A percentile compares a stretch with the other conserved stretches of the same genome.
These are phyloP conservation scores for Colletotrichum australisinense DNA, from an alignment of 2,329 filamentous ascomycete genomes.

Conservation along the genomic window DNA sequence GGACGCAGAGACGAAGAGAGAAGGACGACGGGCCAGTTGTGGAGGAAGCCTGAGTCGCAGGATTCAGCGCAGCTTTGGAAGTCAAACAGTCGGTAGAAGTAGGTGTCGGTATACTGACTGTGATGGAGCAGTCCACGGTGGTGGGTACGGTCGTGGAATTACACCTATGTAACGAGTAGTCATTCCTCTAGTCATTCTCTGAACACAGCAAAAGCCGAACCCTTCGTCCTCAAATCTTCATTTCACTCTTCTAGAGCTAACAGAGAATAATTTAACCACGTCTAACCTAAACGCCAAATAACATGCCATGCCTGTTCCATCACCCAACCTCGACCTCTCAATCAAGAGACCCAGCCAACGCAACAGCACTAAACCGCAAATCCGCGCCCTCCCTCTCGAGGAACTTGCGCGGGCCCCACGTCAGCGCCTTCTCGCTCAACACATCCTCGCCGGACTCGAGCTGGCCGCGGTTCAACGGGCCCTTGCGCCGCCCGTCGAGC, in stretches of 20 bases:
- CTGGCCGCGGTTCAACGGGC: constrained; percentile 65
- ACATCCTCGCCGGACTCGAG: constrained; percentile 75
- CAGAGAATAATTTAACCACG: neutral
- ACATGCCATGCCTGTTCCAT: neutral
- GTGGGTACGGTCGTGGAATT: neutral
- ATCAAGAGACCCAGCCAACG: constrained; percentile 63
- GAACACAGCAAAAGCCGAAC: neutral
- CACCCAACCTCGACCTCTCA: constrained; percentile 40
- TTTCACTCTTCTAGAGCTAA: neutral
- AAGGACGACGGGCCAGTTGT: constrained; percentile 33
- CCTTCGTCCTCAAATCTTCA: neutral
- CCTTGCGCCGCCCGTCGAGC: constrained; percentile 69
- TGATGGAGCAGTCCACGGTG: too few species aligned
- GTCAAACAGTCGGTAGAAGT: neutral
- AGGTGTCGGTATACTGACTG: neutral
- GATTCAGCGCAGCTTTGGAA: constrained; percentile 5
- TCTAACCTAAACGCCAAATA: constrained; percentile 14
- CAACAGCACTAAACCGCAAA: constrained; percentile 69
- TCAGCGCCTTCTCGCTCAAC: constrained; percentile 79
- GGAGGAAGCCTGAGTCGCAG: constrained; percentile 20
- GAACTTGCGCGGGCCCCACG: constrained; percentile 72
- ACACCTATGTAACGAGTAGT: constrained; percentile 17
- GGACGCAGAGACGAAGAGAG: constrained; percentile 46
- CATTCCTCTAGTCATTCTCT: neutral
- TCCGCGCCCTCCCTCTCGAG: constrained; percentile 66